Evolutionary conservation across 2,329 filamentous ascomycete species (phyloP), one percentile per base, ranked within the genome.

Genomic region (Alternaria tenuissima): DNA sequence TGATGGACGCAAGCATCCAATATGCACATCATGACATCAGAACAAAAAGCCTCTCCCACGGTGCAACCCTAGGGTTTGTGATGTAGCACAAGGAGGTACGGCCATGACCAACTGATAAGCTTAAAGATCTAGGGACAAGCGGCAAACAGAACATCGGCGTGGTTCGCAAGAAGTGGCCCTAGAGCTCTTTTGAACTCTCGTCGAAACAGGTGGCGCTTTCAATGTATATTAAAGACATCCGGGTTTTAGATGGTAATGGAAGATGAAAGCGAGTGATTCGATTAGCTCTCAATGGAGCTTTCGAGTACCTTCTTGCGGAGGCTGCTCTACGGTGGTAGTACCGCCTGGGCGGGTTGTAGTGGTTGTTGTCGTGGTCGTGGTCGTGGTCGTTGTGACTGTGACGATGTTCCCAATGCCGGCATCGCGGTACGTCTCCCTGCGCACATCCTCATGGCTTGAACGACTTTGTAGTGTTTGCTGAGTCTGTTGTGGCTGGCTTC

Each of bases 321-420:
- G 43, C 30, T 34, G 16, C 41, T 76, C 66, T 30, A 77, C 73
- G 9, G 75, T 77, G 11, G 73, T 76, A 26, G 67, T 66, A 2
- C 76, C 75, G 3, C 76, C 74, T 14, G 74, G 74, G 0, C 74
- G 73, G 14, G 75, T 77, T 1, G 71, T 75, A 16, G 74, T 77
- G 3, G 74, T 78, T 0, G 76, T 77, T 1, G 75, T 77, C 1
- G 24, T 26, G 24, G 24, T 26, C 24, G 24, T 26, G 24, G 24
- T 78, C 1, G 76, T 77, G 12, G 74, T 78, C 0, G 75, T 78
- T 8, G 73, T 76, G 3, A 73, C 73, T 5, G 75, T 77, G 2
- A 78, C 69, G 20, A 77, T 69, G 24, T 77, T 74, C 0, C 76
- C 76, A 7, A 74, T 76, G 14, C 63, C 67, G 20, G 60, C 62